Base-by-base conservation (phyloP, 2,329 filamentous ascomycete species). In the Cordyceps fumosorosea region DNA sequence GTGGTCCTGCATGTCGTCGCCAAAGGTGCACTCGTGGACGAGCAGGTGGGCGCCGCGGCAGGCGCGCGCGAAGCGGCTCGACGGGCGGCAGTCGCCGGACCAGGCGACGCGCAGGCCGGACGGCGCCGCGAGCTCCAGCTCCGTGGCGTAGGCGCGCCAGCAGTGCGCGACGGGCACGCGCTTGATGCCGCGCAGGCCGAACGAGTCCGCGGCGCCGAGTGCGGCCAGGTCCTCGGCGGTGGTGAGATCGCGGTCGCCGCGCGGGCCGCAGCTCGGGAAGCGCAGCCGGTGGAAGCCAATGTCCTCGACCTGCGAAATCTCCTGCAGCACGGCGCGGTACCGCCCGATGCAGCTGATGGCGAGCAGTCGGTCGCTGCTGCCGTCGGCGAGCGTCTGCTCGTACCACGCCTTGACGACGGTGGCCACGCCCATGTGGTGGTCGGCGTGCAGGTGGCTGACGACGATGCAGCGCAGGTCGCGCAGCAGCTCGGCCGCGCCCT, bases 21-120 rank as follows among this genome's bases (percentile, higher is more conserved):
- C 91, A 71, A 99, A 98, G 0, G 95, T 99, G 65, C 92, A 93
- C 80, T 99, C 95, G 77, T 99, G 95, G 62, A 99, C 85, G 5
- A 97, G 84, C 7, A 99, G 82, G 16, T 93, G 96, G 2, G 89
- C 87, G 65, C 86, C 87, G 52, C 78, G 77, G 52, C 90, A 96
- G 56, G 93, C 89, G 14, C 74, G 67, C 0, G 86, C 84, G 70
- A 99, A 97, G 0, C 76, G 71, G 2, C 76, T 69, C 4, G 85
- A 91, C 0, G 95, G 95, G 7, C 95, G 84, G 72, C 93, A 98
- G 77, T 99, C 95, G 62, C 95, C 95, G 5, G 91, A 96, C 77
- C 96, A 99, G 52, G 91, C 91, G 62, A 96, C 81, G 72, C 93
- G 95, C 72, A 99, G 89, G 20, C 86, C 89, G 1, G 85, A 85